phyloP scores from a whole-genome alignment of 495 filamentous ascomycete genomes.

The Pyrenopolyporus hunteri region DNA sequence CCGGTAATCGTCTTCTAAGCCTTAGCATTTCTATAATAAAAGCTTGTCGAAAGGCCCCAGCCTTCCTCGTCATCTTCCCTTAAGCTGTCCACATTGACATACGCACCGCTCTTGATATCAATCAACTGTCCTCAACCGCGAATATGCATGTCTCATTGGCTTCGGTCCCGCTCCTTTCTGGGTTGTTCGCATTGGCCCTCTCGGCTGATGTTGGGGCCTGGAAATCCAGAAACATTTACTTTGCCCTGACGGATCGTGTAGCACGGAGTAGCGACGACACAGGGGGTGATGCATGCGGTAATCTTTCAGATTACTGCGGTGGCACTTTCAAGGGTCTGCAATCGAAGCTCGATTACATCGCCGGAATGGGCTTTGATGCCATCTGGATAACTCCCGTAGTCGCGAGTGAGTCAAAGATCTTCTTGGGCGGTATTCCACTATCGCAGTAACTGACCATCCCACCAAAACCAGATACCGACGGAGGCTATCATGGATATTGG shows the following conservation, averaged over 20 bases:
- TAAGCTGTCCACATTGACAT: neutral
- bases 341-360: constrained; percentile 71
- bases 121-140: neutral
- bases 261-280: constrained; percentile 56
- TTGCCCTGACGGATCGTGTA: constrained; percentile 77
- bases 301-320: constrained; percentile 72
- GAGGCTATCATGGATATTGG: constrained; percentile 79
- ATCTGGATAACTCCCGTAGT: constrained; percentile 85
- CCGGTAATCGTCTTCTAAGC: constrained; percentile 3
- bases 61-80: neutral
- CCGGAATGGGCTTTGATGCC: constrained; percentile 80
- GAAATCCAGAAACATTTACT: constrained; percentile 66
- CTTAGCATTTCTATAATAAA: neutral
- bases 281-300: constrained; percentile 39
- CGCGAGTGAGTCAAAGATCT: constrained; percentile 36
- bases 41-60: neutral
- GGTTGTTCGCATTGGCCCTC: constrained; percentile 29
- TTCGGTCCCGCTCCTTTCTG: constrained; percentile 27
- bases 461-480: constrained; percentile 33
- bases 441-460: constrained; percentile 1
- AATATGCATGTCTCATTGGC: constrained; percentile 27
- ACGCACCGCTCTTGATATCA: neutral
- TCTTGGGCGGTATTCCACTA: neutral
- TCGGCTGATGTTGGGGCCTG: constrained; percentile 44
- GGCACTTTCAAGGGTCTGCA: constrained; percentile 77